phyloP scores from a whole-genome alignment of 2,329 filamentous ascomycete genomes.

The Fusarium sp. region DNA sequence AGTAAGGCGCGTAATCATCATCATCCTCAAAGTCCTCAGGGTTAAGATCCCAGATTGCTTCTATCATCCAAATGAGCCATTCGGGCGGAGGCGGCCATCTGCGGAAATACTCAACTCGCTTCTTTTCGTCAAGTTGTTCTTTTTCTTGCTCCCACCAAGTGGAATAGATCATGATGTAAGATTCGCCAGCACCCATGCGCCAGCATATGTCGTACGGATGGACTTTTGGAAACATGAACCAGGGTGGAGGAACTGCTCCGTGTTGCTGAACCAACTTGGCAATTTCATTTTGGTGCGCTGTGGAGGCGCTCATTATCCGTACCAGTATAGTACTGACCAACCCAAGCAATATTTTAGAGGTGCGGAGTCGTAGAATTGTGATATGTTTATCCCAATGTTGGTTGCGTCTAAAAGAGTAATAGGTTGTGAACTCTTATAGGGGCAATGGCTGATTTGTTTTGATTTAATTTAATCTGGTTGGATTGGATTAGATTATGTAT shows the following conservation, averaged over 20 bases:
- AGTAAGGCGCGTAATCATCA: not conserved
- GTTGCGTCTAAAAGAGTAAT: not conserved
- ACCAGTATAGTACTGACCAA: fast-evolving
- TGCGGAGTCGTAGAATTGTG: not conserved
- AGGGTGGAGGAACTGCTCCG: not conserved
- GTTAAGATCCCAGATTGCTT: not conserved
- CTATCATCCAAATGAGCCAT: not conserved
- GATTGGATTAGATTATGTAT: fast-evolving
- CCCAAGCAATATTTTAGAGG: not conserved
- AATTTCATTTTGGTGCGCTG: not conserved
- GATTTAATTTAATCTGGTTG: not conserved
- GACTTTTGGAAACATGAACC: not conserved
- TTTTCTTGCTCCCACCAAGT: not conserved
- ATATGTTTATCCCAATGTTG: not conserved
- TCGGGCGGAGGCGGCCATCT: not conserved
- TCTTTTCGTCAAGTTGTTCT: not conserved
- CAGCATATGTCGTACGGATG: not conserved
- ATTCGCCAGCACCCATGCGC: not conserved
- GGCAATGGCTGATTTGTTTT: not conserved
- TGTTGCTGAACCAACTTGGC: not conserved
- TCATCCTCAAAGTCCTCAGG: not conserved
- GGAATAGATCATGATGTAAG: not conserved
- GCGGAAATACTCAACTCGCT: not conserved
- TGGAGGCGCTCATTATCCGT: not conserved
- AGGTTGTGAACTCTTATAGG: fast-evolving